Evolutionary conservation across 2,329 filamentous ascomycete genomes (phyloP), one percentile per base, ranked within the genome.

Genomic region (Fusarium armeniacum): DNA sequence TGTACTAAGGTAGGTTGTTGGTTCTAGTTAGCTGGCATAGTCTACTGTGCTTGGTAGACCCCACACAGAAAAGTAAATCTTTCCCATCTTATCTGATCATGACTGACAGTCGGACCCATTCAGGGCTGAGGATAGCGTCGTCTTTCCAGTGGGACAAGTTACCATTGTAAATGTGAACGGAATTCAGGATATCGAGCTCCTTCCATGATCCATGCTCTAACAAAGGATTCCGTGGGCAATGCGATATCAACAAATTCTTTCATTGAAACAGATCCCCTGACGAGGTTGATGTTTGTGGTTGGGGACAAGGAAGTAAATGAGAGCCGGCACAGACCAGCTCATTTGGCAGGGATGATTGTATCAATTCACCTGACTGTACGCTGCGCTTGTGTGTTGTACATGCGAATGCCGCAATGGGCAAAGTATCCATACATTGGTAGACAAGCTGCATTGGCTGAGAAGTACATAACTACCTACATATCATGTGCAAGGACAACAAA

Each of bases 21-120:
- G 49, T 35, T 50, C 33, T 35, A 18, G 16, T 12, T 35, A 18
- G 33, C 15, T 38, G 58, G 60, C 11, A 30, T 30, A 4, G 20
- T 20, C 20, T 30, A 9, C 6, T 22, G 58, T 63, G 72, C 49
- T 72, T 67, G 28, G 33, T 43, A 41, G 55, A 57, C 57, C 62
- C 69, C 66, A 73, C 69, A 70, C 62, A 71, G 30, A 47, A 30
- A 71, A 70, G 62, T 50, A 65, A 60, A 65, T 56, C 41, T 46
- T 70, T 70, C 58, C 56, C 61, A 74, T 75, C 73, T 75, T 75
- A 75, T 75, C 73, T 72, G 73, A 75, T 75, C 63, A 70, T 75
- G 65, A 65, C 62, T 67, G 54, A 44, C 41, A 30, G 47, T 35
- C 58, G 36, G 52, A 67, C 64, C 65, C 68, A 67, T 69, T 50